Percentiles rank a stretch among this genome's conserved stretches.
Conservation (phyloP, 768 basidiomycete genomes). For the Chalciporus piperatus region DNA sequence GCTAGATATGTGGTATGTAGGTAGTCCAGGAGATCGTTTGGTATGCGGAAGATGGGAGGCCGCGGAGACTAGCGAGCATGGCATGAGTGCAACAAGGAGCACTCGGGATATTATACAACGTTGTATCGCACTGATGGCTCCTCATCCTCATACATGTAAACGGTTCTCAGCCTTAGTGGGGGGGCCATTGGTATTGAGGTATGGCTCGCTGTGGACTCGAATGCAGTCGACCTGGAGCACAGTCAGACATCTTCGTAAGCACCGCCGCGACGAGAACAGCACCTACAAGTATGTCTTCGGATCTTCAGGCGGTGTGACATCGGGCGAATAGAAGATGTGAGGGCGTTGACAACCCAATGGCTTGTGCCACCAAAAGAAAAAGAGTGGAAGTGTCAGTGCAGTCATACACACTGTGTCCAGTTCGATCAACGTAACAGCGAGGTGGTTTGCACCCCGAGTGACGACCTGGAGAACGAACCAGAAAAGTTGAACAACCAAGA, state of each 20-base stretch:
- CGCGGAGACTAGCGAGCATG: constrained; percentile 5
- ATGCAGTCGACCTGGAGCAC: no score
- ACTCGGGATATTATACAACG: neutral
- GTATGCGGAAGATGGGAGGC: neutral
- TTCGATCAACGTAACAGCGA: constrained; percentile 1
- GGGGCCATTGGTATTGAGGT: no score
- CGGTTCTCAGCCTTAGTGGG: no score
- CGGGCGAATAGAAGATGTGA: neutral
- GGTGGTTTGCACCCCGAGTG: neutral
- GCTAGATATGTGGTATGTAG: neutral
- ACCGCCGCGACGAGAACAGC: no score
- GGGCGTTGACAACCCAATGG: neutral
- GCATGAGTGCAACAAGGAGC: neutral
- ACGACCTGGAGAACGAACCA: neutral
- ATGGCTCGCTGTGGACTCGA: no score
- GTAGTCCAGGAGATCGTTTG: neutral
- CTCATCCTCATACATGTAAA: no score
- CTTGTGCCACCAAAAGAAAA: constrained; percentile 5
- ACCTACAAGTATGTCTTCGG: no score
- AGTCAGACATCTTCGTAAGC: no score
- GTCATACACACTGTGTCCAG: neutral
- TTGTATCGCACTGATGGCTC: no score
- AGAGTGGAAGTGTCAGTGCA: neutral
- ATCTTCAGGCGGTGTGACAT: no score
- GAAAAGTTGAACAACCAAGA: neutral